Evolutionary conservation across 257 asterid genomes (phyloP), one percentile per base, ranked within the genome.

Genomic region (Forsythia suspensa): DNA sequence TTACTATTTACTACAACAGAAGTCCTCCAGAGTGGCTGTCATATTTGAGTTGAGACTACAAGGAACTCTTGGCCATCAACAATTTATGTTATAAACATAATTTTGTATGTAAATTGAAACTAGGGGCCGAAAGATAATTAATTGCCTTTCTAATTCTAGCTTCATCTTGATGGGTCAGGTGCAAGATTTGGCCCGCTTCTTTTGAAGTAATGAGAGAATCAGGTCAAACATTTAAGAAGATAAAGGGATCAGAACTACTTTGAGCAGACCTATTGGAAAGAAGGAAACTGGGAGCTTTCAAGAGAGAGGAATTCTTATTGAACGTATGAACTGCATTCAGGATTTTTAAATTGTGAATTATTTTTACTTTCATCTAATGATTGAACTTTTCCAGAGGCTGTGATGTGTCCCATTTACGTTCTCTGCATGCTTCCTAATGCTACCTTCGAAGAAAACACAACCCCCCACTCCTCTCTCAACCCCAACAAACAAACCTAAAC

Each of bases 241-340:
- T 61, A 42, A 51, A 66, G 59, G 72, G 61, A n/a, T 65, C 57
- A 65, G 21, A 81, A 71, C 76, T 44, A 72, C 73, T 78, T 82
- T 57, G 41, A 44, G 65, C 70, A 57, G 42, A 38, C 38, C 40
- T 46, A 43, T 51, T 70, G 21, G 36, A 4, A 18, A 70, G 55
- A 70, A 70, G 51, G 73, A 42, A 55, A 20, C 6, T 15, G n/a
- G 16, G 18, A 78, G 75, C 70, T 42, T 37, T 48, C 43, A 21
- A 59, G 70, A 67, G 73, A 37, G 43, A 59, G 37, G 52, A 69
- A 55, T 61, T 57, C 63, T 29, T 15, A 43, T 29, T 29, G 37
- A 63, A 42, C 8, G 24, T 13, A 69, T 68, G 67, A 76, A 10
- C 24, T 39, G 72, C 73, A 39, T 39, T 24, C 63, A 36, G 39